A percentile compares a stretch with the other conserved stretches of the same genome.
These are phyloP conservation scores for Mycena vulgaris DNA, from an alignment of 768 basidiomycete species.

Conservation along the genomic window DNA sequence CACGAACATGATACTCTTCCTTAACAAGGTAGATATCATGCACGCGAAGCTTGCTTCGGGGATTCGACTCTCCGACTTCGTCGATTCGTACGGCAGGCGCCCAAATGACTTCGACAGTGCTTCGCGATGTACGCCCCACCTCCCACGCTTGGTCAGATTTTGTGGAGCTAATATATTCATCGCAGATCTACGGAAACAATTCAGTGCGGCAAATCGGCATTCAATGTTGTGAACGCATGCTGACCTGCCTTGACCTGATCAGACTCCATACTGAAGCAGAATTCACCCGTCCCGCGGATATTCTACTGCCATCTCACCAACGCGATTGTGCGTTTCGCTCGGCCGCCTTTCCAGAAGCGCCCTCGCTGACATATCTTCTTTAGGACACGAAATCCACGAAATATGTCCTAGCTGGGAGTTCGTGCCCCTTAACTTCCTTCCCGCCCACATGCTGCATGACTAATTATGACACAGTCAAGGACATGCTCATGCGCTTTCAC, in stretches of 20 bases:
- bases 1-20: slow-evolving; percentile 81
- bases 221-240: slow-evolving; percentile 30
- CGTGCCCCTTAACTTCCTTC: not conserved
- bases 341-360: slow-evolving; percentile 41
- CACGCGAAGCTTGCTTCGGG: slow-evolving; percentile 75
- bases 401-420: slow-evolving; percentile 58
- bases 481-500: slow-evolving; percentile 34
- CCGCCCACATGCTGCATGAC: not conserved
- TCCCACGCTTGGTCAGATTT: slow-evolving; percentile 2
- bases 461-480: slow-evolving; percentile 29
- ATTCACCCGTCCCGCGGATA: slow-evolving; percentile 66
- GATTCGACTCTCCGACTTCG: slow-evolving; percentile 71
- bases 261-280: slow-evolving; percentile 68
- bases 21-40: slow-evolving; percentile 81
- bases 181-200: slow-evolving; percentile 80
- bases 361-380: slow-evolving; percentile 1
- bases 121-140: slow-evolving; percentile 66
- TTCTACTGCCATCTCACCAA: slow-evolving; percentile 84
- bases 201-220: slow-evolving; percentile 51
- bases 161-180: not conserved
- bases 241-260: not conserved
- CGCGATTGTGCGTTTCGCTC: slow-evolving; percentile 67
- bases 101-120: slow-evolving; percentile 78
- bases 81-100: slow-evolving; percentile 75
- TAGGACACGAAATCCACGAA: slow-evolving; percentile 76